Evolutionary conservation across 202 grass and related monocot species (phyloP), one percentile per base, ranked within the genome.

Genomic region (Brachypodium distachyon): DNA sequence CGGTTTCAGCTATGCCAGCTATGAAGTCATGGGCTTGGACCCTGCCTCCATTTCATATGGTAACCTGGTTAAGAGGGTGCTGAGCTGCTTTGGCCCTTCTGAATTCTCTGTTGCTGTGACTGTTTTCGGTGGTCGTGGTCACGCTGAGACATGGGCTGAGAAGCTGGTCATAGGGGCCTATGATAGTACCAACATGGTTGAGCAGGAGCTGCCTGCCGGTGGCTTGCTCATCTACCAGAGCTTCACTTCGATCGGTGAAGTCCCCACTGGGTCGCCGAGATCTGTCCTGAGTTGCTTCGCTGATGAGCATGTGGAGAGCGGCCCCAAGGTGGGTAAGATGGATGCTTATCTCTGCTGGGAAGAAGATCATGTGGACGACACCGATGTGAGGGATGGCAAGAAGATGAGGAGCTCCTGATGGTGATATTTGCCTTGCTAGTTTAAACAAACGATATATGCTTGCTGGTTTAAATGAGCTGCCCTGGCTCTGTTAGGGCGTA

Each of bases 1-100:
- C 1, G 91, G 94, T 32, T 97, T 97, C 86, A 94, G 94, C 79
- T 97, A 94, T 84, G 91, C 89, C 17, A 97, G 94, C 69, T 97
- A 94, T 9, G 94, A 97, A 65, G 87, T 90, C 41, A 92, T 94
- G 94, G 91, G 91, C 19, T 86, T 94, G 27, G 43, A 92, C 56
- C 84, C 87, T 3, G 36, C 50, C 28, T 84, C 81, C 11, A n/a
- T 82, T 18, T 12, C 59, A 10, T 92, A 88, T 36, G 58, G 27
- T 29, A 82, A 90, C 29, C 70, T 97, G 60, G 81, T 94, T 66
- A 80, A 88, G 28, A 92, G 84, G 82, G 91, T 97, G 78, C 82
- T 94, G 63, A 41, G 39, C 19, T 97, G 89, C 91, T 94, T 97
- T 60, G 54, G 69, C 18, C 95, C 95, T 0, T 77, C 59, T 5